Base-by-base conservation (phyloP, 768 basidiomycete genomes). In the Suillus discolor region DNA sequence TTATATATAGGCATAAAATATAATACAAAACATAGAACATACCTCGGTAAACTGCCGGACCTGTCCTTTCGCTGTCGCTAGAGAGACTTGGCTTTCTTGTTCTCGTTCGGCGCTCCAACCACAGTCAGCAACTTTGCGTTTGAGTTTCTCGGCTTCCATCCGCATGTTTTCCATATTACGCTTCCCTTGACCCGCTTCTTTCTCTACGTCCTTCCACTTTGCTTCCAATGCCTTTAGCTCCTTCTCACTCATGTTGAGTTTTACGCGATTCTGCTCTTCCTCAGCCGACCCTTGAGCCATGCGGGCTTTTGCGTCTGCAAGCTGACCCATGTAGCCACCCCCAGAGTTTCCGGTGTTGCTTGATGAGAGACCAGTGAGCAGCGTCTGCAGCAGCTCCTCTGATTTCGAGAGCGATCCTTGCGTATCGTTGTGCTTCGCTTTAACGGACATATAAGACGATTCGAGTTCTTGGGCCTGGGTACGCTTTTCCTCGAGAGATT, bases 241-340 rank as follows among this genome's bases (percentile, higher is more conserved):
- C 69, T 88, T 89, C 78, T 93, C 85, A 36, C 84, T 83, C 83
- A 95, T 89, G 2, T 79, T 85, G 45, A 97, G 85, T 74, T 91
- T 89, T 53, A 90, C 82, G 54, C 88, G 88, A 62, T 83, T 85
- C 73, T 96, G 93, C 71, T 96, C 90, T 69, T 93, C 93, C 70
- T 96, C 95, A 0, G 96, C 90, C 9, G 85, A 81, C 0, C 89
- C 90, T 62, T 93, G 90, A 0, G 94, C 88, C 0, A 91, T 78
- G 3, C 88, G 87, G 2, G 86, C 86, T 70, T 89, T 88, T 0
- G 96, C 93, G 16, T 93, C 89, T 1, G 96, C 92, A 49, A 99
- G 86, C 75, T 98, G 96, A 23, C 96, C 97, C 88, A 99, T 91
- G 77, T 98, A 99, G 0, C 97, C 97, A 3, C 96, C 94, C 11